Percentiles rank a stretch among this genome's conserved stretches.
Conservation (phyloP, 164 flowering plant genomes). For the Vitis riparia region DNA sequence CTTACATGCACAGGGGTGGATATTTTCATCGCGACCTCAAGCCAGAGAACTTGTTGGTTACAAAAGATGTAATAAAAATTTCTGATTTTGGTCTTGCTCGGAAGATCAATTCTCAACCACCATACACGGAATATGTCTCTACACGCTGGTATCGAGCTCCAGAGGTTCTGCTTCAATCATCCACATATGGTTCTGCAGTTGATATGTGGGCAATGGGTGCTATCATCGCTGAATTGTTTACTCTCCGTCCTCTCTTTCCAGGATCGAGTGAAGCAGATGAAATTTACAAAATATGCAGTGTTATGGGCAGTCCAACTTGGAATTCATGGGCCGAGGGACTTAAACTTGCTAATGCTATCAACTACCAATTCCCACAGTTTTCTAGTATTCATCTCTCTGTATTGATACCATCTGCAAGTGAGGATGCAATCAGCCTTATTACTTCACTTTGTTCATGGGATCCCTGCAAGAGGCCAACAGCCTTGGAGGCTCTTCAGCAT, state of each 20-base stretch:
- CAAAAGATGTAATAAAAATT: constrained; percentile 72
- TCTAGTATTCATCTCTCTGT: constrained; percentile 62
- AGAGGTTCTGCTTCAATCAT: constrained; percentile 88
- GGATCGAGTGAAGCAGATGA: constrained; percentile 84
- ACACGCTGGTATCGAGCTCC: constrained; percentile 99
- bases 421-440: constrained; percentile 67
- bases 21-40: constrained; percentile 82
- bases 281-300: constrained; percentile 86
- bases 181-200: constrained; percentile 73
- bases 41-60: constrained; percentile 81
- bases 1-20: constrained; percentile 89
- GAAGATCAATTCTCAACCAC: constrained; percentile 73
- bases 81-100: constrained; percentile 99
- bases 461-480: constrained; percentile 59
- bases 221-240: constrained; percentile 88
- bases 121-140: constrained; percentile 89
- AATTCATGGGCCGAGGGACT: constrained; percentile 71
- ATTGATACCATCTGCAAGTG: constrained; percentile 70
- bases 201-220: constrained; percentile 99
- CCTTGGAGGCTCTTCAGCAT: constrained; percentile 57
- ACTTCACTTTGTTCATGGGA: constrained; percentile 60
- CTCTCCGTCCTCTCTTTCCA: constrained; percentile 89
- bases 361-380: constrained; percentile 82
- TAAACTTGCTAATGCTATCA: constrained; percentile 62
- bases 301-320: constrained; percentile 75